Evolutionary conservation across 2,329 filamentous ascomycete species (phyloP).

Genomic region (Arthrobotrys megalospora): DNA sequence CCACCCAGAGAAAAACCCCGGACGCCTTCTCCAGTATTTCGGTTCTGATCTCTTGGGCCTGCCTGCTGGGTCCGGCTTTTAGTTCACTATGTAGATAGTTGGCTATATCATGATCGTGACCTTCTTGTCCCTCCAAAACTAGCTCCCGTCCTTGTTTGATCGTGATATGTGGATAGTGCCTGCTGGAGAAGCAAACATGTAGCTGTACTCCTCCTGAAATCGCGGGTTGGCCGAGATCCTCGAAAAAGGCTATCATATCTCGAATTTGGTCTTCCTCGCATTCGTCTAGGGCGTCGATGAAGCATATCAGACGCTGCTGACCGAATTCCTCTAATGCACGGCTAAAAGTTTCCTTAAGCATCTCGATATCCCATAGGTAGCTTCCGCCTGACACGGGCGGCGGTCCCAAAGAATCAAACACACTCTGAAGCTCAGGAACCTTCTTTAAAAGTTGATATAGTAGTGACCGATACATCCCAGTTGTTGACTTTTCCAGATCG

Average conservation of each 20-base stretch:
- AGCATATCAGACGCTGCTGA: slow-evolving; percentile 66
- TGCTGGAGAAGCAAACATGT: slow-evolving; percentile 68
- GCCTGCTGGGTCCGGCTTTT: slow-evolving; percentile 62
- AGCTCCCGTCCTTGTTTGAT: slow-evolving; percentile 65
- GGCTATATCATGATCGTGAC: slow-evolving; percentile 65
- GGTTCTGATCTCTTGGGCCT: slow-evolving; percentile 63
- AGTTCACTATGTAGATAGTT: slow-evolving; percentile 66
- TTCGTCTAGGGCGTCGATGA: slow-evolving; percentile 70
- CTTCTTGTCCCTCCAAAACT: slow-evolving; percentile 66
- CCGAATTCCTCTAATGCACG: slow-evolving; percentile 64
- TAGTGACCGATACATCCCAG: slow-evolving; percentile 72
- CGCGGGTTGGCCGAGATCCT: slow-evolving; percentile 66
- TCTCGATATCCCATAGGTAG: slow-evolving; percentile 63
- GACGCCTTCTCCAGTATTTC: slow-evolving; percentile 67
- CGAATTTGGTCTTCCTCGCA: slow-evolving; percentile 69
- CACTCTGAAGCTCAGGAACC: slow-evolving; percentile 66
- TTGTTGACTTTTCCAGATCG: slow-evolving; percentile 68
- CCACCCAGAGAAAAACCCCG: slow-evolving; percentile 70
- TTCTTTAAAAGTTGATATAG: slow-evolving; percentile 69
- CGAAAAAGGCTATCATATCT: slow-evolving; percentile 69
- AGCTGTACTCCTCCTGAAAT: slow-evolving; percentile 53
- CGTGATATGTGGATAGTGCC: slow-evolving; percentile 69
- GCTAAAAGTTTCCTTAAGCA: slow-evolving; percentile 65
- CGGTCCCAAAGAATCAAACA: slow-evolving; percentile 65
- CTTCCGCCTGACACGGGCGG: slow-evolving; percentile 18